Base-by-base conservation (phyloP, 306 rosid species). In the Canavalia gladiata region DNA sequence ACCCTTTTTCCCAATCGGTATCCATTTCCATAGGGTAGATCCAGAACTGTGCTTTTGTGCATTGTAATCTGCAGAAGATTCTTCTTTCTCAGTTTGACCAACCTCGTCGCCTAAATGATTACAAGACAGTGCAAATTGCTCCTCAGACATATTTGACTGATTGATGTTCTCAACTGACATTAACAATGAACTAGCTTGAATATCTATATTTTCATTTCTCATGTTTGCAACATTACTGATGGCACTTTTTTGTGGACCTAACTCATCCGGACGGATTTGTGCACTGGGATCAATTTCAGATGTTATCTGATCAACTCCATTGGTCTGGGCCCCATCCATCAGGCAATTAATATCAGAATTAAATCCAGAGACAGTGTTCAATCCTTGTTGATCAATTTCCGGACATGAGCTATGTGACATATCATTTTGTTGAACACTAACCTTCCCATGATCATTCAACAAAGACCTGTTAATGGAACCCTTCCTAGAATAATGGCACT, bases 1-100 rank as follows among this genome's bases (percentile, higher is more conserved):
- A 86, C 84, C 86, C 85, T 90, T 91, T 68, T 72, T 80, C 69
- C 81, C 90, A 79, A 82, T 77, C 5, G 97, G 97, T 83, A 94
- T 85, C 95, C 98, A 90, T 82, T 88, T 92, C 88, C 89, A 93
- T 43, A 81, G 84, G 54, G 81, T 56, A 72, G 89, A 82, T 68
- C 89, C 88, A 81, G 83, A 86, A 57, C 84, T 62, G 57, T 52
- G 83, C 81, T 39, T 86, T 81, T 82, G 91, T 55, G 76, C 82
- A 58, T 78, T 79, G 84, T 31, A 74, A 52, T 89, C 95, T 25
- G 56, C 85, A 72, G 81, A 66, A 76, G 87, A 58, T 66, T 78
- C 87, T 82, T 84, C 91, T 81, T 79, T 86, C 75, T 77, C 82
- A 29, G 69, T 84, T 85, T 79, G 91, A 79, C 50, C 69, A 65